phyloP scores from a whole-genome alignment of 2,329 filamentous ascomycete genomes.

The Tolypocladium ophioglossoides region DNA sequence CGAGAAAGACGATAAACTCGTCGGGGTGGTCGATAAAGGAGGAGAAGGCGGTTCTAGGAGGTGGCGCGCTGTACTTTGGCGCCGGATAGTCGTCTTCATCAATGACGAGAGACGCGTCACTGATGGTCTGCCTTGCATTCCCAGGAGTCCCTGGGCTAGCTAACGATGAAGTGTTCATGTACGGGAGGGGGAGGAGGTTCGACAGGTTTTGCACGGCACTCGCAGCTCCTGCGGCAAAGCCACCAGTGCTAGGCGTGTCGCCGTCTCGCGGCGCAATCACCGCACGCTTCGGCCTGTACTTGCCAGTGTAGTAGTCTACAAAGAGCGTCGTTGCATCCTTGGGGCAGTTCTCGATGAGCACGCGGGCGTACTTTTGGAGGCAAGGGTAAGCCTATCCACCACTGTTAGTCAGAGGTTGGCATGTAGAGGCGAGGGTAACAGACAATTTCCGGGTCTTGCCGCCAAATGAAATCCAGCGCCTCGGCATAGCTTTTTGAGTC shows the following conservation, averaged over 20 bases:
- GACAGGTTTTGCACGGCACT: slow-evolving; percentile 80
- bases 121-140: slow-evolving; percentile 37
- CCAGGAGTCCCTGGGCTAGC: slow-evolving; percentile 41
- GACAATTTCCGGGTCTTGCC: slow-evolving; percentile 67
- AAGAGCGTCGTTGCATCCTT: slow-evolving; percentile 77
- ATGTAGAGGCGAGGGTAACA: slow-evolving; percentile 17
- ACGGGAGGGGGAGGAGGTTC: slow-evolving; percentile 72
- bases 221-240: slow-evolving; percentile 48
- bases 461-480: slow-evolving; percentile 85
- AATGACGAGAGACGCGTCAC: slow-evolving; percentile 41
- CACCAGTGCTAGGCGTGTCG: slow-evolving; percentile 26
- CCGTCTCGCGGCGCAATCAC: slow-evolving; percentile 23
- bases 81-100: slow-evolving; percentile 33
- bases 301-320: slow-evolving; percentile 87
- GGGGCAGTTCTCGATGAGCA: slow-evolving; percentile 79
- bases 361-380: slow-evolving; percentile 89
- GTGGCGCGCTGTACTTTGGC: slow-evolving; percentile 64
- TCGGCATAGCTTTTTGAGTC: slow-evolving; percentile 86
- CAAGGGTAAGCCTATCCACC: slow-evolving; percentile 64
- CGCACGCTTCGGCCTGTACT: slow-evolving; percentile 64
- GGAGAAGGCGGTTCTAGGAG: slow-evolving; percentile 83
- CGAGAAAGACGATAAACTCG: slow-evolving; percentile 85
- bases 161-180: slow-evolving; percentile 59
- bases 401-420: slow-evolving; percentile 17
- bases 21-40: slow-evolving; percentile 91